phyloP scores from a whole-genome alignment of 2,329 filamentous ascomycete species.

The Neurospora sp. region DNA sequence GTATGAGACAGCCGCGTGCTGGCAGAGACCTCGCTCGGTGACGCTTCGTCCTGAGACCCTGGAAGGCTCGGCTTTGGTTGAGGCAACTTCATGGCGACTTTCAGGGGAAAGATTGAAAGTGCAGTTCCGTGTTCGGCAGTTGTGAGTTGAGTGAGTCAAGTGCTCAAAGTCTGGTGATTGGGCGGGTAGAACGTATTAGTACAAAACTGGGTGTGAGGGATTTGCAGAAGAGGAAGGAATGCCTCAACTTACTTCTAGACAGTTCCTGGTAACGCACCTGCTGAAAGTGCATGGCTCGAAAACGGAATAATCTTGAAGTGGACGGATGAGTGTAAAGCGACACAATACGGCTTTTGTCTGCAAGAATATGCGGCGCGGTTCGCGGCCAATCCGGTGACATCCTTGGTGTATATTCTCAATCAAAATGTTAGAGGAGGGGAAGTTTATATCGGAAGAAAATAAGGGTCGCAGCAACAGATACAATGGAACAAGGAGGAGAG shows the following conservation, averaged over 20 bases:
- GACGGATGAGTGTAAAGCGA: neutral
- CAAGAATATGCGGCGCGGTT: neutral
- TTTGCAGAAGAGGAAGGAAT: neutral
- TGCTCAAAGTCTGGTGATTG: neutral
- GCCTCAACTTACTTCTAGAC: neutral
- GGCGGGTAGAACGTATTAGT: neutral
- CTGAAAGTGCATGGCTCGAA: neutral
- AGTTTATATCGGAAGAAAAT: fast-evolving
- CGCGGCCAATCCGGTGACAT: neutral
- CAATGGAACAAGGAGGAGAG: neutral
- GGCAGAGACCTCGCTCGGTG: neutral
- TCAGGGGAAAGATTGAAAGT: neutral
- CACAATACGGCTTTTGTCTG: neutral
- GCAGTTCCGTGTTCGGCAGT: neutral
- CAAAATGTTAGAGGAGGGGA: neutral
- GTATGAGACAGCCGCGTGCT: neutral
- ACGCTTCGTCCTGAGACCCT: neutral
- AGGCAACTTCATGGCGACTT: neutral
- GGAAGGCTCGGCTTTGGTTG: neutral
- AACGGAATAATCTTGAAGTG: neutral
- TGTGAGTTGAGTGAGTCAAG: neutral
- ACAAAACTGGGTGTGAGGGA: neutral
- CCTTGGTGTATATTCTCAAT: neutral
- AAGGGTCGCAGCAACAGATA: neutral
- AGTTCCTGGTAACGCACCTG: neutral